A percentile compares a stretch with the other conserved stretches of the same genome.
Conservation (phyloP, 371 early-diverging fungal genomes). For the Mortierella sp. region DNA sequence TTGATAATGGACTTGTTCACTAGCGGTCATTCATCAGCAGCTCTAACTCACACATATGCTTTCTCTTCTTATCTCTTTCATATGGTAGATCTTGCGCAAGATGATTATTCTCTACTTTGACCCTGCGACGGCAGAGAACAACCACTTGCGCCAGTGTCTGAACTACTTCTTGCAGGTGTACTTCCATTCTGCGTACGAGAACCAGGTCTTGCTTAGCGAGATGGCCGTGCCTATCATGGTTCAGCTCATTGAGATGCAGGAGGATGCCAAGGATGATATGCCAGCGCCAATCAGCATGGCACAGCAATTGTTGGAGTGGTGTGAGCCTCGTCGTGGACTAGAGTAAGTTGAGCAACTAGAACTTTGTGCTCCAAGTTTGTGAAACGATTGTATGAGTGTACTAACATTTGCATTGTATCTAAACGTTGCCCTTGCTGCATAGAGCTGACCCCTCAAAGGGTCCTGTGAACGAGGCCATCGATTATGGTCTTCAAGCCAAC, state of each 20-base stretch:
- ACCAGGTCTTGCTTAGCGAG: constrained; percentile 63
- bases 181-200: constrained; percentile 76
- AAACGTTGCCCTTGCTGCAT: neutral
- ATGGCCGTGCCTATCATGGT: constrained; percentile 38
- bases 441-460: constrained; percentile 40
- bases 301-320: constrained; percentile 53
- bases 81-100: constrained; percentile 70
- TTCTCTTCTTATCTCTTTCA: neutral
- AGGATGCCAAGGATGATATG: constrained; percentile 34
- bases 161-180: constrained; percentile 90
- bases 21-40: neutral
- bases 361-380: no score
- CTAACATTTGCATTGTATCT: neutral
- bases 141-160: constrained; percentile 83
- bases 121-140: constrained; percentile 71
- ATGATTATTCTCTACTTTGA: constrained; percentile 86
- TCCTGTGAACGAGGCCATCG: constrained; percentile 16
- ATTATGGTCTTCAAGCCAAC: constrained; percentile 41
- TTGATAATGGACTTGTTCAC: neutral
- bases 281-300: constrained; percentile 39
- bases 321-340: constrained; percentile 45
- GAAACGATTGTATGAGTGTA: neutral
- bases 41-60: neutral
- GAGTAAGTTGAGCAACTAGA: constrained; percentile 17
- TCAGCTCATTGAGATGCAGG: constrained; percentile 36